Evolutionary conservation across 805 yeast species (phyloP), one percentile per base, ranked within the genome.

Genomic region (Yarrowia sp.): DNA sequence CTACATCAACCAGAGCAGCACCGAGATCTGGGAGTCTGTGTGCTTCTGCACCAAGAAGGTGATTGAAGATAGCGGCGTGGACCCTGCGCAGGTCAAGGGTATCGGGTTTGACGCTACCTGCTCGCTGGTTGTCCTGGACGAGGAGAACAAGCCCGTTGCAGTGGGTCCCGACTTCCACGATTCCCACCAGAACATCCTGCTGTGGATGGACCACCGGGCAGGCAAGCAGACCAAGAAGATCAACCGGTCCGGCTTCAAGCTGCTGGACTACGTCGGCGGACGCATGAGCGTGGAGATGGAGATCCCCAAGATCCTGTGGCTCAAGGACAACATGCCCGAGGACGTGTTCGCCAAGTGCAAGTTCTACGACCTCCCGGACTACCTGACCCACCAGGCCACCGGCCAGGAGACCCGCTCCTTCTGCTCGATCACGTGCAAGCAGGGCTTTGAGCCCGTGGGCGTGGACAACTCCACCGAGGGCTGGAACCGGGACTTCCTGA

Each of bases 121-220:
- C 73, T 94, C 98, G 2, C 78, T 94, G 63, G 97, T 91, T 13
- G 97, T 85, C 0, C 78, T 92, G 35, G 80, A 84, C 64, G 88
- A 86, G 66, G 78, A 81, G 47, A 88, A 87, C 67, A 72, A 78
- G 51, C 96, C 97, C 3, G 80, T 90, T 44, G 90, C 87, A 1
- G 98, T 91, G 14, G 99, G 99, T 9, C 98, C 99, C 1, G 89
- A 92, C 71, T 93, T 90, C 72, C 66, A 74, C 32, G 85, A 90
- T 68, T 67, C 77, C 49, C 81, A 81, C 65, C 96, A 92, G 71
- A 91, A 94, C 74, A 86, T 94, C 69, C 84, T 94, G 59, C 76
- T 94, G 65, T 94, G 99, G 99, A 93, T 94, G 98, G 99, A 94
- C 76, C 99, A 94, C 74, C 82, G 99, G 66, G 97, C 98, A 0